Percentiles rank a stretch among this genome's conserved stretches.
These are phyloP conservation scores for Pestalotiopsis sp. DNA, from an alignment of 2,329 filamentous ascomycete species.

Conservation along the genomic window DNA sequence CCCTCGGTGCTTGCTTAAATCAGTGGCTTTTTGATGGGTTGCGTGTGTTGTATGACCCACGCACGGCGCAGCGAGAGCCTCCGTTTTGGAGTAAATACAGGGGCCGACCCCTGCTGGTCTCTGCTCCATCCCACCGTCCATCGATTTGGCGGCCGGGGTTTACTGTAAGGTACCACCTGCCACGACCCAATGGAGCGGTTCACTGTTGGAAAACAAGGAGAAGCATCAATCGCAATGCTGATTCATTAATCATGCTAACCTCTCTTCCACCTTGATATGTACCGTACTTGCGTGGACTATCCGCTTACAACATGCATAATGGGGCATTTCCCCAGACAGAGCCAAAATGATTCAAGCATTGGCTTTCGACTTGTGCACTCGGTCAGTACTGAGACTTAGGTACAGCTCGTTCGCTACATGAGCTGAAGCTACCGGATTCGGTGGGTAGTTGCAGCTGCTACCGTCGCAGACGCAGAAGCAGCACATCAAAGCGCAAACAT, in stretches of 20 bases:
- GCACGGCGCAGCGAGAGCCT: constrained; percentile 22
- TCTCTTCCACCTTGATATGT: no score
- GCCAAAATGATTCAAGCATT: neutral
- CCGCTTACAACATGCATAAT: neutral
- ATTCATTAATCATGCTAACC: no score
- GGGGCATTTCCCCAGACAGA: neutral
- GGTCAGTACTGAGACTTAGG: neutral
- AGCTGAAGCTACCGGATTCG: neutral
- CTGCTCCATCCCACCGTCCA: neutral
- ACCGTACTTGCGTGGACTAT: neutral
- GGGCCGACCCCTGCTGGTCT: constrained; percentile 15
- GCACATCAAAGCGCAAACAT: neutral
- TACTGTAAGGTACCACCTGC: neutral
- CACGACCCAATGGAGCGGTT: neutral
- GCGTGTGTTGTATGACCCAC: constrained; percentile 16
- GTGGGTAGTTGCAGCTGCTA: neutral
- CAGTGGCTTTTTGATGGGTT: neutral
- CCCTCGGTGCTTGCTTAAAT: neutral
- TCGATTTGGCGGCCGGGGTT: neutral
- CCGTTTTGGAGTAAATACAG: constrained; percentile 23
- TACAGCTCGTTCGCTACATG: neutral
- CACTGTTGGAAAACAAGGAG: neutral
- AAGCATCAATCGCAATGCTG: neutral
- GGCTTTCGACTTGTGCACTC: neutral
- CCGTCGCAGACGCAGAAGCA: neutral